These are phyloP conservation scores for Lactifluus pinguis DNA, from an alignment of 768 basidiomycete species.

Conservation along the genomic window DNA sequence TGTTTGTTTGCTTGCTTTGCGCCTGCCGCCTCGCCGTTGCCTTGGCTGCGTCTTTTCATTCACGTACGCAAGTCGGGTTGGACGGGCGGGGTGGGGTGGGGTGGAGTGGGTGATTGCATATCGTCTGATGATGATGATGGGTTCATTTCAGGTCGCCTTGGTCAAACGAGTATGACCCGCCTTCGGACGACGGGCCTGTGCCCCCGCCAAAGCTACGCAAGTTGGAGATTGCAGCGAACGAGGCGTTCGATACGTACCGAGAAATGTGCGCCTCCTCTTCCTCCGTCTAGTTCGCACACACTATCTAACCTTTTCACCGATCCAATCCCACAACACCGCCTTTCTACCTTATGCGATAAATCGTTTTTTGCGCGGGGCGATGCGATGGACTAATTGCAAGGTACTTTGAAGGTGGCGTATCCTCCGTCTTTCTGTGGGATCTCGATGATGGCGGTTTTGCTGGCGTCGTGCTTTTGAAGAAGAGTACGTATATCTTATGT, in stretches of 20 bases:
- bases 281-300: background rate
- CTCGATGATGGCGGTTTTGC: conserved; percentile 94
- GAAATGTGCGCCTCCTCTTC: conserved; percentile 56
- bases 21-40: no score
- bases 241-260: conserved; percentile 95
- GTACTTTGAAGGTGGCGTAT: conserved; percentile 98
- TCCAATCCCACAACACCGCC: background rate
- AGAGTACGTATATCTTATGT: conserved; percentile 43
- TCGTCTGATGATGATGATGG: no score
- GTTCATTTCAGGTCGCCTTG: conserved; percentile 72
- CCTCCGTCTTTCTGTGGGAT: conserved; percentile 97
- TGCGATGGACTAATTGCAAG: conserved; percentile 33
- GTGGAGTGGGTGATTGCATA: no score
- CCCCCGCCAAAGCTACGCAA: conserved; percentile 82
- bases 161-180: conserved; percentile 95
- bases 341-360: background rate
- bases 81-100: no score
- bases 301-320: background rate
- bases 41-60: no score
- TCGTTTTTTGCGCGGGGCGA: background rate
- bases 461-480: conserved; percentile 93
- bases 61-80: no score
- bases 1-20: no score
- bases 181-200: conserved; percentile 78
- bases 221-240: conserved; percentile 87